Percentiles rank a stretch among this genome's conserved stretches.
phyloP scores from a whole-genome alignment of 2,329 filamentous ascomycete genomes.

The Arthrobotrys pseudoclavata region DNA sequence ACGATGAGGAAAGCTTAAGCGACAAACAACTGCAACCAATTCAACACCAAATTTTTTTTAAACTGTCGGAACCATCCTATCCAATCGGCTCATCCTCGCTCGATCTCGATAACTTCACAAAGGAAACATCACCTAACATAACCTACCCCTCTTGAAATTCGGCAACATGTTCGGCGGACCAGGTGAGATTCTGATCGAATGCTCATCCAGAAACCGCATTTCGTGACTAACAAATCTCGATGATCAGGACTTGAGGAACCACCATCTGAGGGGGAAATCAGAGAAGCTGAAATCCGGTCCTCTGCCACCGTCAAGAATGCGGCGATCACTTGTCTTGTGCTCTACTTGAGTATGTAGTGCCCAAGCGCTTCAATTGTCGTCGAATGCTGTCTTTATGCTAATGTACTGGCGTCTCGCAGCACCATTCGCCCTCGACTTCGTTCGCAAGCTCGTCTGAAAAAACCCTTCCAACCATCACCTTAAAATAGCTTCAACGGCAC shows the following conservation, averaged over 20 bases:
- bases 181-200: slow-evolving; percentile 25
- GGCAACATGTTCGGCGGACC: slow-evolving; percentile 62
- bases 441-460: slow-evolving; percentile 69
- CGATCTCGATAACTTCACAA: slow-evolving; percentile 5
- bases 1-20: slow-evolving; percentile 38
- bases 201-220: background rate
- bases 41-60: slow-evolving; percentile 41
- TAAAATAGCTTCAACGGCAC: background rate
- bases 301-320: slow-evolving; percentile 77
- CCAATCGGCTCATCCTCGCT: background rate
- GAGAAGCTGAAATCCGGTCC: slow-evolving; percentile 76
- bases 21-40: slow-evolving; percentile 33
- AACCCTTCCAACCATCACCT: background rate
- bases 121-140: slow-evolving; percentile 4
- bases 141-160: background rate
- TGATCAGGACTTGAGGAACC: slow-evolving; percentile 74
- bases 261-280: slow-evolving; percentile 77
- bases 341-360: slow-evolving; percentile 80
- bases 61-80: slow-evolving; percentile 10
- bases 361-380: background rate
- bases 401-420: slow-evolving; percentile 65
- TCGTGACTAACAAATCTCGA: background rate
- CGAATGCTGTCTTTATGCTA: background rate
- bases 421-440: slow-evolving; percentile 72
- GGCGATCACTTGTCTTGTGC: slow-evolving; percentile 74